Conservation (phyloP, 257 asterid genomes). For the Parsonsia alboflavescens region DNA sequence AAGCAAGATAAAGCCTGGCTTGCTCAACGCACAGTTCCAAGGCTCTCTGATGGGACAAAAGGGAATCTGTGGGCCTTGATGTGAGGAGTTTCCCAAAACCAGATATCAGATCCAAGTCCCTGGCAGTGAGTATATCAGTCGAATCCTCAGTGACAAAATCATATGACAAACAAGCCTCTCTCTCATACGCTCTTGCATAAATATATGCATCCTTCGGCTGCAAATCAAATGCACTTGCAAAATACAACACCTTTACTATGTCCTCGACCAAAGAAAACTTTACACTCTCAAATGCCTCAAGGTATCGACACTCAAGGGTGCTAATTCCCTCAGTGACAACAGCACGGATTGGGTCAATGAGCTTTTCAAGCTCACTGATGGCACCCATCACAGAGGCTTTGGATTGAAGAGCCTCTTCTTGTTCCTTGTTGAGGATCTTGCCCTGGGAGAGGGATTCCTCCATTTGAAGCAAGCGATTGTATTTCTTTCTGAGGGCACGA, state of each 20-base stretch:
- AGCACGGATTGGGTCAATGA: slow-evolving; percentile 46
- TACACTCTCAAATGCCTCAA: slow-evolving; percentile 12
- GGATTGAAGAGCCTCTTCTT: slow-evolving; percentile 57
- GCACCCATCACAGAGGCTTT: slow-evolving; percentile 45
- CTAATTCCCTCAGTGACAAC: slow-evolving; percentile 61
- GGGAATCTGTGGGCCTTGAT: slow-evolving; percentile 51
- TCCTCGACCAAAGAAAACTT: slow-evolving; percentile 35
- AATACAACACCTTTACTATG: slow-evolving; percentile 48
- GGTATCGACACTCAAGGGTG: not conserved
- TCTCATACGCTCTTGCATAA: slow-evolving; percentile 48
- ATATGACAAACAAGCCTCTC: slow-evolving; percentile 56
- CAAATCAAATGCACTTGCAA: slow-evolving; percentile 55
- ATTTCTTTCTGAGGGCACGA: slow-evolving; percentile 64
- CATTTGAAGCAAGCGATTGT: slow-evolving; percentile 61
- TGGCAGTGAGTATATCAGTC: slow-evolving; percentile 41
- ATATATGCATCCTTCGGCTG: slow-evolving; percentile 19
- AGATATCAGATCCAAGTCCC: slow-evolving; percentile 63
- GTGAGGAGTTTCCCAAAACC: slow-evolving; percentile 45
- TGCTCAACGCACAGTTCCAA: slow-evolving; percentile 55
- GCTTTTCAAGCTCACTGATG: slow-evolving; percentile 73
- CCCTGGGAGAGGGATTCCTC: slow-evolving; percentile 59
- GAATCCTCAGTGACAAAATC: slow-evolving; percentile 59
- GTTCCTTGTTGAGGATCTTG: slow-evolving; percentile 65
- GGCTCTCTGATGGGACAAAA: slow-evolving; percentile 60
- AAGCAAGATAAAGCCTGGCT: slow-evolving; percentile 63